Percentiles rank a stretch among this genome's conserved stretches.
Conservation (phyloP, 2,329 filamentous ascomycete species). For the Penicillium aurantiogriseum region DNA sequence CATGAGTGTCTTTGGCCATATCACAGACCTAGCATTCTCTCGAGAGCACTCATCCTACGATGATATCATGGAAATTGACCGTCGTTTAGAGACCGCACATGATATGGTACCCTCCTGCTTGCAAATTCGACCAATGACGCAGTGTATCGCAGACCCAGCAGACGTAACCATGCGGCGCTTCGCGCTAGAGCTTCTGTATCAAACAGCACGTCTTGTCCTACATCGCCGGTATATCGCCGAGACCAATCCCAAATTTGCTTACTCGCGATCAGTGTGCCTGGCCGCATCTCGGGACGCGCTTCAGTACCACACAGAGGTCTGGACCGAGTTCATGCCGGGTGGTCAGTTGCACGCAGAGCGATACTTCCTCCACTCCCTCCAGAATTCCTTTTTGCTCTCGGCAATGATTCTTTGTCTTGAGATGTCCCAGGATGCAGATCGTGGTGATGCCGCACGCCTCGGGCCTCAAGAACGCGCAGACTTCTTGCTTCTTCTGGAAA, state of each 20-base stretch:
- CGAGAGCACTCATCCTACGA: slow-evolving; percentile 37
- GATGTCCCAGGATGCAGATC: slow-evolving; percentile 25
- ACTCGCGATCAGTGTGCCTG: slow-evolving; percentile 49
- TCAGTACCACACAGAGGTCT: slow-evolving; percentile 50
- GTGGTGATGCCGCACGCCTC: slow-evolving; percentile 5
- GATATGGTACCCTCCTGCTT: slow-evolving; percentile 24
- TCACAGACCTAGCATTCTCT: slow-evolving; percentile 39
- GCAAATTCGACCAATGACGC: slow-evolving; percentile 26
- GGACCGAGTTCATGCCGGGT: slow-evolving; percentile 54
- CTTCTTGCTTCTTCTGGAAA: slow-evolving; percentile 26
- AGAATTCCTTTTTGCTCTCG: slow-evolving; percentile 60
- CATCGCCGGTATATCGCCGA: slow-evolving; percentile 54
- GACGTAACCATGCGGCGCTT: slow-evolving; percentile 54
- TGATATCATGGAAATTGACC: slow-evolving; percentile 37
- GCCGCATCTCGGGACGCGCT: slow-evolving; percentile 51
- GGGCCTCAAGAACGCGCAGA: slow-evolving; percentile 17
- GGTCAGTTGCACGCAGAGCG: slow-evolving; percentile 53
- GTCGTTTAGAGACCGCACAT: slow-evolving; percentile 35
- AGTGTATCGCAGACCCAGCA: slow-evolving; percentile 50
- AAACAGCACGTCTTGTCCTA: slow-evolving; percentile 53
- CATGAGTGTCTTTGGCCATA: slow-evolving; percentile 38
- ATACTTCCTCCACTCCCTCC: slow-evolving; percentile 59
- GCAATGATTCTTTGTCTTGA: slow-evolving; percentile 60
- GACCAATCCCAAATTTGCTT: slow-evolving; percentile 37
- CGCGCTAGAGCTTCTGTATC: slow-evolving; percentile 53